Evolutionary conservation across 1,284 basidiomycete species (phyloP), one percentile per base, ranked within the genome.

Genomic region (Bondarzewia mesenterica): DNA sequence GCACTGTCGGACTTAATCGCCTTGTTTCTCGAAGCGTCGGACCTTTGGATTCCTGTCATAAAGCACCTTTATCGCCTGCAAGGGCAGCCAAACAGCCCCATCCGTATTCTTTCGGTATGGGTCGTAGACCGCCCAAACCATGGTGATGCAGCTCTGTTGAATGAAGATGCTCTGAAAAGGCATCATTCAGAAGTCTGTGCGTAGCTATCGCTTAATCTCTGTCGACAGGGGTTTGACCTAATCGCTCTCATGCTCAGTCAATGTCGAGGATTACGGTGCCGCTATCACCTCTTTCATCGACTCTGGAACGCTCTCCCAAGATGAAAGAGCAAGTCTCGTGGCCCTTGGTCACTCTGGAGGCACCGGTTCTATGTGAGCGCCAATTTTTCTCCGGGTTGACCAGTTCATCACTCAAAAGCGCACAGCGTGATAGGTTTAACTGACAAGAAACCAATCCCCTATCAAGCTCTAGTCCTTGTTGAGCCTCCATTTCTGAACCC

Each of bases 71-170:
- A 23, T 20, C 12, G 16, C 3, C 22, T 46, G 32, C 44, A 46
- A 8, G 35, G 5, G 22, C 44, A 38, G 44, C 36, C 22, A 5
- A 22, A 38, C 3, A 39, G 21, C 36, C 36, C 23, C 22, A 16
- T 46, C 22, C 36, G 23, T 23, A 46, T 46, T 21, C 12, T 22
- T 12, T 32, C 26, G 15, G 29, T 44, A 8, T 46, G 44, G 44
- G 44, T 27, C 12, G 36, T 46, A 7, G 44, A 46, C 16, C 14
- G 44, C 7, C 74, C 71, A 21, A 77, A 69, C 43, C 76, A 79
- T 44, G 75, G 75, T 4, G 72, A 77, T 46, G 65, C 74, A n/a
- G 76, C 70, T 7, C 53, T 67, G 1, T 49, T 76, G 27, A 78
- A 78, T 49, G 59, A 60, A 23, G 59, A 55, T 20, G 50, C 60